These are phyloP conservation scores for Flaveria trinervia DNA, from an alignment of 129 eudicot genomes.

Conservation along the genomic window DNA sequence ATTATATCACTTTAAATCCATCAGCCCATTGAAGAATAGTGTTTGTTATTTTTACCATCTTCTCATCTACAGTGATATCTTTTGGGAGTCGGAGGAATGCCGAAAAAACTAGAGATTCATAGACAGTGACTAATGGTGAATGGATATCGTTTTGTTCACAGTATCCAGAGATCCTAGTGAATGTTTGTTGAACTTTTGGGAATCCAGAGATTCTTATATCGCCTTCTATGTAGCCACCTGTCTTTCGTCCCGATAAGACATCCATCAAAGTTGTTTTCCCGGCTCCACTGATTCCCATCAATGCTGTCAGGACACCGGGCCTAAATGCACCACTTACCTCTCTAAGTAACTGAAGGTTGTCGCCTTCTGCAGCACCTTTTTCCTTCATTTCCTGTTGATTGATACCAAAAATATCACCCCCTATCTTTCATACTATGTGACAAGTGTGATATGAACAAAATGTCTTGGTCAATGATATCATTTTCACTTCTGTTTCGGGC, in stretches of 20 bases:
- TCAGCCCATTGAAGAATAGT: background rate
- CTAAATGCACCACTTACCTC: constrained; percentile 48
- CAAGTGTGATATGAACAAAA: background rate
- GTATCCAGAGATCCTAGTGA: constrained; percentile 55
- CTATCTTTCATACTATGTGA: background rate
- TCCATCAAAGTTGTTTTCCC: constrained; percentile 62
- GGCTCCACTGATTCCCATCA: constrained; percentile 63
- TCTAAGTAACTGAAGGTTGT: constrained; percentile 39
- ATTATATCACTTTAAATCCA: background rate
- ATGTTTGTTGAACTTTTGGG: constrained; percentile 48
- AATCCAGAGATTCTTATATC: constrained; percentile 53
- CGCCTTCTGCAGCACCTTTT: constrained; percentile 31
- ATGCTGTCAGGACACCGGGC: constrained; percentile 57
- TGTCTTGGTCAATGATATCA: background rate
- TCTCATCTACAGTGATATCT: constrained; percentile 34
- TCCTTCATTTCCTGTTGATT: constrained; percentile 41
- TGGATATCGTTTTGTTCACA: constrained; percentile 63
- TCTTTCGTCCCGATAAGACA: constrained; percentile 59
- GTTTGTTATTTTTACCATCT: constrained; percentile 29
- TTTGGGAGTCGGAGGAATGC: constrained; percentile 49
- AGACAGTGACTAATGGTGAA: constrained; percentile 53
- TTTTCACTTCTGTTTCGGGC: background rate
- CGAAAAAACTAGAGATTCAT: constrained; percentile 53
- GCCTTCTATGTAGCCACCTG: constrained; percentile 49
- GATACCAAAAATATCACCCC: background rate